Evolutionary conservation across 2,329 filamentous ascomycete species (phyloP), one percentile per base, ranked within the genome.

Genomic region (Chaetothyriales sp.): DNA sequence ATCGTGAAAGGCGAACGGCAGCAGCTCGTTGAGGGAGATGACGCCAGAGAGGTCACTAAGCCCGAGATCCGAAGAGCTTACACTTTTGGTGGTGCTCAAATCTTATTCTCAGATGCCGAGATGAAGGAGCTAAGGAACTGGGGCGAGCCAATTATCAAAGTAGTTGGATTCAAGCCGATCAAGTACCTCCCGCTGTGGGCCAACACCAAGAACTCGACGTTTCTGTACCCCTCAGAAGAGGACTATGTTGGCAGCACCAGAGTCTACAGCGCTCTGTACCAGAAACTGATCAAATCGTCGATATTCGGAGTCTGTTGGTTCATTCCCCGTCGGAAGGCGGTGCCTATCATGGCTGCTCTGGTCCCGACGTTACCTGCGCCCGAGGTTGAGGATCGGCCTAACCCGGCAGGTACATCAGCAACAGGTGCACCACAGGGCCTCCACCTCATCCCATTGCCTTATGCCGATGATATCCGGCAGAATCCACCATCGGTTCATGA

Each of bases 201-300:
- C 1, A 89, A 86, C 33, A 75, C 86, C 47, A 87, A 86, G 63
- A 89, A 89, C 61, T 86, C 89, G 0, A 87, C 82, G 0, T 98
- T 95, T 67, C 86, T 98, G 53, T 97, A 94, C 63, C 92, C 92
- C 0, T 92, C 85, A 18, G 92, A 98, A 68, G 83, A 89, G 57
- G 85, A 87, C 56, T 94, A 82, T 61, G 77, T 95, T 22, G 92
- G 92, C 18, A 97, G 89, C 1, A 94, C 89, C 0, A 82, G 92
- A 6, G 89, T 95, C 2, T 98, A 97, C 65, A 83, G 89, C 2
- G 88, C 92, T 0, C 71, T 98, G 19, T 89, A 94, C 70, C 83
- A 89, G 62, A 97, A 94, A 64, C 75, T 98, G 1, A 69, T 90
- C 4, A 80, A 81, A 51, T 81, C 84, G 47, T 75, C 88, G 48